phyloP scores from a whole-genome alignment of 2,329 filamentous ascomycete species.

The Fusarium mangiferae region DNA sequence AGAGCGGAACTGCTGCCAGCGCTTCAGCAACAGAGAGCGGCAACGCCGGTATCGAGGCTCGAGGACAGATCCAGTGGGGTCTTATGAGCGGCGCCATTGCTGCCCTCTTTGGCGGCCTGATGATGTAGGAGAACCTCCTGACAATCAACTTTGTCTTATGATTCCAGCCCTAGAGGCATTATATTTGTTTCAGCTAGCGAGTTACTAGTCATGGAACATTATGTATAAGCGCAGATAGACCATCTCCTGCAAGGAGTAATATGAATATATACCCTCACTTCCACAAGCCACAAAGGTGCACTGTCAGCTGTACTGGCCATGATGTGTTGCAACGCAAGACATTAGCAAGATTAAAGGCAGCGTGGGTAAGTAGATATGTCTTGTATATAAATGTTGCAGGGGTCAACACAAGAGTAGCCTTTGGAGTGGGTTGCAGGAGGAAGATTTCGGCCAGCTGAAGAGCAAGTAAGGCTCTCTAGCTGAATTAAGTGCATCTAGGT shows the following conservation, averaged over 20 bases:
- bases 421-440: no score
- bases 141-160: conserved; percentile 11
- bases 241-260: conserved; percentile 10
- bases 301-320: background rate
- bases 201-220: conserved; percentile 14
- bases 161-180: conserved; percentile 22
- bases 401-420: no score
- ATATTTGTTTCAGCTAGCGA: conserved; percentile 19
- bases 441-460: no score
- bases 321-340: background rate
- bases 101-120: conserved; percentile 36
- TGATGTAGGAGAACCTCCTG: conserved; percentile 27
- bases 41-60: conserved; percentile 29
- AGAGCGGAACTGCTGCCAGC: conserved; percentile 5
- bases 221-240: conserved; percentile 12
- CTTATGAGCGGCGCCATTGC: conserved; percentile 38
- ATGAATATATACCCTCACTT: background rate
- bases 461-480: no score
- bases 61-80: conserved; percentile 42
- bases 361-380: background rate
- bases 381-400: no score
- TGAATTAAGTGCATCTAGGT: no score
- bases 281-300: background rate
- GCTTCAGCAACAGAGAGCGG: conserved; percentile 18
- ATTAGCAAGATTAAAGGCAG: background rate